These are phyloP conservation scores for Sphagnum fallax DNA, from an alignment of 228 moss, liverwort and hornwort genomes.

Conservation along the genomic window DNA sequence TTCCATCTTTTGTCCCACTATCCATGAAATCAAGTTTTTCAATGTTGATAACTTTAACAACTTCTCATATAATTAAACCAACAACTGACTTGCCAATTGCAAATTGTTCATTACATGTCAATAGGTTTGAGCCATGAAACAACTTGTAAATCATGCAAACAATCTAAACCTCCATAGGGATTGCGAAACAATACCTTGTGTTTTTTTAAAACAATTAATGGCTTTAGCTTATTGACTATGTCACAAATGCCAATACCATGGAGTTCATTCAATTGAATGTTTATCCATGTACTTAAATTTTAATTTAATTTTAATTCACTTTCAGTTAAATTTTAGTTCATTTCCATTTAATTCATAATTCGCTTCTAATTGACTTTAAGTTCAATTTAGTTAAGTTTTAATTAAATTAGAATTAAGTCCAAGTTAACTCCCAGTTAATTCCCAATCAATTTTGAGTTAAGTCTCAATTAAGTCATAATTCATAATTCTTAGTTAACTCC, in stretches of 20 bases:
- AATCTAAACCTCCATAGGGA: not conserved
- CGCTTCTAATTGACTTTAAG: too few species aligned
- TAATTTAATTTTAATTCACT: too few species aligned
- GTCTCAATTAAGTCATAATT: too few species aligned
- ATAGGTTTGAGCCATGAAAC: not conserved
- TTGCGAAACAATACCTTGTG: not conserved
- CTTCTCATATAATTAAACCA: not conserved
- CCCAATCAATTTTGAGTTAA: too few species aligned
- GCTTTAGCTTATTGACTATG: not conserved
- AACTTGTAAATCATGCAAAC: not conserved
- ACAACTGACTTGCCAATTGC: not conserved
- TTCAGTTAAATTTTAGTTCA: too few species aligned
- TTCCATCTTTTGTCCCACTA: not conserved
- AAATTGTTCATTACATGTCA: not conserved
- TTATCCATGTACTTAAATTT: too few species aligned
- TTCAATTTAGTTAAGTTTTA: too few species aligned
- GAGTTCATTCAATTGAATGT: too few species aligned
- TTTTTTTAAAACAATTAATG: not conserved
- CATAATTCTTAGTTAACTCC: too few species aligned
- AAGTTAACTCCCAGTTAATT: too few species aligned
- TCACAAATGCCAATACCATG: not conserved
- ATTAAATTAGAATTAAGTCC: too few species aligned
- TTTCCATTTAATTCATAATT: too few species aligned
- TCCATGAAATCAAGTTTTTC: not conserved
- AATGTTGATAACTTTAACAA: not conserved